phyloP scores from a whole-genome alignment of 768 basidiomycete genomes.

The Leccinellum rugosiceps region DNA sequence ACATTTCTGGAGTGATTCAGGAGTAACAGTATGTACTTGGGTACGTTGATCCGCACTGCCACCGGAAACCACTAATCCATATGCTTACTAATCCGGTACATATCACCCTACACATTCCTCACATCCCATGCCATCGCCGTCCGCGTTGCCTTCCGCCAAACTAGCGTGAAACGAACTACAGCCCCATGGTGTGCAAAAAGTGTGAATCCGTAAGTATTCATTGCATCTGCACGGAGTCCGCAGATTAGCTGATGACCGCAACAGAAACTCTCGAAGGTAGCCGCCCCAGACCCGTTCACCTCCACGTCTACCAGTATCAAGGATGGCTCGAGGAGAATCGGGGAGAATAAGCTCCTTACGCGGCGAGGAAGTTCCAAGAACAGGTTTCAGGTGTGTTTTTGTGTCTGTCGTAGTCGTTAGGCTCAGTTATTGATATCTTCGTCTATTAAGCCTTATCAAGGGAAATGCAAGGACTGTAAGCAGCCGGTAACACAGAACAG shows the following conservation, averaged over 20 bases:
- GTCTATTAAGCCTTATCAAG: slow-evolving; percentile 67
- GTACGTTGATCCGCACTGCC: neutral
- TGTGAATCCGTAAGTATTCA: slow-evolving; percentile 61
- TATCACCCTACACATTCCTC: neutral
- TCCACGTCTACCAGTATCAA: slow-evolving; percentile 72
- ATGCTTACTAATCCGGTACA: slow-evolving; percentile 18
- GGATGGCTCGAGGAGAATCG: slow-evolving; percentile 75
- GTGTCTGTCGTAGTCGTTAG: slow-evolving; percentile 10
- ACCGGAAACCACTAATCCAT: neutral
- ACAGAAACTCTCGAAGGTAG: slow-evolving; percentile 88
- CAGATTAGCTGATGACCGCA: neutral
- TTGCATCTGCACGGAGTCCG: slow-evolving; percentile 11
- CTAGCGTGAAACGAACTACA: slow-evolving; percentile 4
- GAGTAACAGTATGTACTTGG: neutral
- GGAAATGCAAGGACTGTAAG: slow-evolving; percentile 87
- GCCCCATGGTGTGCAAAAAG: slow-evolving; percentile 80
- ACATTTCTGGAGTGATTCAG: neutral
- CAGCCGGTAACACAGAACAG: slow-evolving; percentile 79
- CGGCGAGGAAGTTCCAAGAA: slow-evolving; percentile 72
- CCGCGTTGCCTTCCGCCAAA: neutral
- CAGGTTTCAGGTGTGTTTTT: slow-evolving; percentile 62
- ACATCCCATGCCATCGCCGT: slow-evolving; percentile 2
- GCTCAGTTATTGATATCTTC: neutral
- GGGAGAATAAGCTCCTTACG: slow-evolving; percentile 79
- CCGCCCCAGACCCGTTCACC: slow-evolving; percentile 84